These are phyloP conservation scores for Stephanocyclus meneghinianus DNA, from an alignment of 352 stramenopile genomes.

Conservation along the genomic window DNA sequence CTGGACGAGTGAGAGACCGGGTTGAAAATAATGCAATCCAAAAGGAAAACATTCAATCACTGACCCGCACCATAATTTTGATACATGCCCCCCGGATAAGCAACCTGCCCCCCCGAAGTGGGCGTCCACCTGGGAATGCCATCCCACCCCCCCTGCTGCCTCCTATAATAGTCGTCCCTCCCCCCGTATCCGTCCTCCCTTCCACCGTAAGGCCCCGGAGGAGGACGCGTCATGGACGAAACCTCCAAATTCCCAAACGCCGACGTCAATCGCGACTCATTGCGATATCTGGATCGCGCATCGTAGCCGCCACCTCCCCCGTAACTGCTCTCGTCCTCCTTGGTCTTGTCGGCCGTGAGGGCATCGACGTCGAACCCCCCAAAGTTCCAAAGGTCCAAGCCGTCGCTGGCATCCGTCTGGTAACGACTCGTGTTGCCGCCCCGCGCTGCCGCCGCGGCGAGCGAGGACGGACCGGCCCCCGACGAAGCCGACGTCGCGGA, in stretches of 20 bases:
- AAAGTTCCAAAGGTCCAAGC: slow-evolving; percentile 40
- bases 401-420: background rate
- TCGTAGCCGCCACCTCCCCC: background rate
- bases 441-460: background rate
- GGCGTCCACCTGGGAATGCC: slow-evolving; percentile 1
- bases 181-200: background rate
- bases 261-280: background rate
- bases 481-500: background rate
- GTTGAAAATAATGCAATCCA: background rate
- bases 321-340: background rate
- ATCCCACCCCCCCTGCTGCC: slow-evolving; percentile 4
- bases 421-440: background rate
- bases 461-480: background rate
- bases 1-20: background rate
- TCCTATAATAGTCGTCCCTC: background rate
- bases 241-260: slow-evolving; percentile 9
- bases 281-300: background rate
- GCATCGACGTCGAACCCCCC: slow-evolving; percentile 51
- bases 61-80: background rate
- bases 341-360: slow-evolving; percentile 20
- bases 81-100: slow-evolving; percentile 3
- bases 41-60: background rate
- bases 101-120: background rate
- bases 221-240: background rate
- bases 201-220: background rate